Conservation (phyloP, 768 basidiomycete species). For the Gelatoporia subvermispora region DNA sequence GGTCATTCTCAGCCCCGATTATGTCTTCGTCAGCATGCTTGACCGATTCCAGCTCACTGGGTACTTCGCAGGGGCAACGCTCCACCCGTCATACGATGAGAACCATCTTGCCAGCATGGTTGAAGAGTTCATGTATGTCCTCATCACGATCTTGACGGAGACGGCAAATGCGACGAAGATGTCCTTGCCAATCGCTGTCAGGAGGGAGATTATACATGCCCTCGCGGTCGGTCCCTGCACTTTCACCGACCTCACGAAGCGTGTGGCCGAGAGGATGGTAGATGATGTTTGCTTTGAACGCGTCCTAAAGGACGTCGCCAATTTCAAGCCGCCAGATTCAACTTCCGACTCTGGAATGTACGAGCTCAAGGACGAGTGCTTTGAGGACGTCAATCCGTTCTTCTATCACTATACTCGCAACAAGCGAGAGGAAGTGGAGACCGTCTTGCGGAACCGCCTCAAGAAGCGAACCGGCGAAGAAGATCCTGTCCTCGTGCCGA, state of each 20-base stretch:
- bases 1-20: slow-evolving; percentile 70
- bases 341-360: slow-evolving; percentile 81
- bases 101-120: slow-evolving; percentile 78
- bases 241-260: slow-evolving; percentile 88
- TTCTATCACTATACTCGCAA: slow-evolving; percentile 95
- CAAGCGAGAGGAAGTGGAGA: slow-evolving; percentile 87
- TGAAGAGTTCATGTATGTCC: slow-evolving; percentile 84
- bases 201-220: slow-evolving; percentile 86
- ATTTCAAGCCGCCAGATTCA: slow-evolving; percentile 76
- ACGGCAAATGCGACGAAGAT: slow-evolving; percentile 68
- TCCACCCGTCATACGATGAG: slow-evolving; percentile 60
- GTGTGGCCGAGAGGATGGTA: slow-evolving; percentile 83
- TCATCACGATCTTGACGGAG: slow-evolving; percentile 86
- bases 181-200: slow-evolving; percentile 56
- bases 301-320: slow-evolving; percentile 73
- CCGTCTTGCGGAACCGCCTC: slow-evolving; percentile 58
- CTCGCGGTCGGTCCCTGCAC: slow-evolving; percentile 84
- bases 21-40: slow-evolving; percentile 79
- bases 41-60: slow-evolving; percentile 81
- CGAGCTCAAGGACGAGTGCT: slow-evolving; percentile 77
- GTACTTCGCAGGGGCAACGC: slow-evolving; percentile 70
- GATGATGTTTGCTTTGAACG: slow-evolving; percentile 82
- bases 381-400: slow-evolving; percentile 89
- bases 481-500: slow-evolving; percentile 75
- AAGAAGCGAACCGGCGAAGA: slow-evolving; percentile 57